Evolutionary conservation across 2,329 filamentous ascomycete genomes (phyloP), one percentile per base, ranked within the genome.

Genomic region (Alternaria postmessia): DNA sequence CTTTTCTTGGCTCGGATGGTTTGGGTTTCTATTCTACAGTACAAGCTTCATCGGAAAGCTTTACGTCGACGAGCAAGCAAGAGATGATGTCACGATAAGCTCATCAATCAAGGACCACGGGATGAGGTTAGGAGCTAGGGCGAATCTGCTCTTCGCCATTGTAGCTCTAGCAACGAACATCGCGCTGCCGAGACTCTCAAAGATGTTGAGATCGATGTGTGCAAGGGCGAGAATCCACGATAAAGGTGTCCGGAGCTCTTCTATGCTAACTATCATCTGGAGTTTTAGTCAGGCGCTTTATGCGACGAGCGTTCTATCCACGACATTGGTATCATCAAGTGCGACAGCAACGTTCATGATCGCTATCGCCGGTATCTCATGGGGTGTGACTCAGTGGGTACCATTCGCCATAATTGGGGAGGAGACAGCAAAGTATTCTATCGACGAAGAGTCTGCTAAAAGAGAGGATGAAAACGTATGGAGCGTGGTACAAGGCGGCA

Each of bases 1-100:
- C 69, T 69, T 64, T 41, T 64, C 74, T 16, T 77, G 73, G 73
- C 61, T 78, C 28, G 74, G 70, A 3, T 79, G 76, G 76, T 79
- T 77, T 60, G 70, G 70, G 5, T 78, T 78, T 54, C 62, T 79
- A 12, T 79, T 74, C 46, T 78, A 79, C 55, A 71, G 66, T 3
- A 22, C 38, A 22, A 41, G 38, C 18, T 43, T 66, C 58, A 64
- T 70, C 51, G 54, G 55, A 42, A 20, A 57, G 34, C 52, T 69
- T 24, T 62, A 61, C 49, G 26, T 61, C 42, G 42, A 59, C 2
- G 44, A 62, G 20, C 42, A 22, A 20, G 11, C 11, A 32, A 38
- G n/a, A 5, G 18, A 24, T 18, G 30, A 26, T 20, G 34, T 48
- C 18, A 32, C 11, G 39, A 62, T 9, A 11, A 47, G 26, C 16